phyloP scores from a whole-genome alignment of 1,139 yeast species.

The Yamadazyma trypodendri region DNA sequence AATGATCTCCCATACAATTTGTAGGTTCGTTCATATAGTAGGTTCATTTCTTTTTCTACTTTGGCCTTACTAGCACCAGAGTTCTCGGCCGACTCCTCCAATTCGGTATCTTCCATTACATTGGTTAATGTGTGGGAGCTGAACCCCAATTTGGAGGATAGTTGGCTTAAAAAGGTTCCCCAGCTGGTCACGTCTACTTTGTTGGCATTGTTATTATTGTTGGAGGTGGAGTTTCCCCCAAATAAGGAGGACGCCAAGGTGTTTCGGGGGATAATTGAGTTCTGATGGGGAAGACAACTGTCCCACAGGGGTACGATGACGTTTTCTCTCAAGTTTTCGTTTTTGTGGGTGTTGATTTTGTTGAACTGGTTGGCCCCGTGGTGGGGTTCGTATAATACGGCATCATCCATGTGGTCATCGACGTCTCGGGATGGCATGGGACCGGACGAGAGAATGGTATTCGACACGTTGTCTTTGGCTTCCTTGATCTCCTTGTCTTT shows the following conservation, averaged over 20 bases:
- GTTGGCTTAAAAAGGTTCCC: conserved; percentile 35
- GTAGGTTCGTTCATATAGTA: conserved; percentile 40
- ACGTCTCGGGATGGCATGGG: conserved; percentile 15
- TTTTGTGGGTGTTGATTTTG: conserved; percentile 46
- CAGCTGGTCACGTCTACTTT: conserved; percentile 36
- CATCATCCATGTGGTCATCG: conserved; percentile 30
- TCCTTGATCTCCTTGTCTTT: conserved; percentile 11
- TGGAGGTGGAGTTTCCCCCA: conserved; percentile 29
- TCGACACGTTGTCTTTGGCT: conserved; percentile 18
- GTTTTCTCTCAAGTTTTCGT: conserved; percentile 43
- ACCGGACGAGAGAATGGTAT: conserved; percentile 36
- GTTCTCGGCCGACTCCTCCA: conserved; percentile 11
- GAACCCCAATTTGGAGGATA: conserved; percentile 41
- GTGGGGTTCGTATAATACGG: conserved; percentile 48
- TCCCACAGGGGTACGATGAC: conserved; percentile 47
- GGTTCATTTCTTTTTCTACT: conserved; percentile 35
- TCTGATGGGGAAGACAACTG: conserved; percentile 35
- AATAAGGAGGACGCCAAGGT: conserved; percentile 19
- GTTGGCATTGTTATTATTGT: conserved; percentile 14
- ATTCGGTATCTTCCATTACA: conserved; percentile 21
- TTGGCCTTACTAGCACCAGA: conserved; percentile 18
- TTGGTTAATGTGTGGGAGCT: conserved; percentile 31
- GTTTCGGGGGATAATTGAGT: conserved; percentile 27
- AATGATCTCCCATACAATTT: conserved; percentile 41
- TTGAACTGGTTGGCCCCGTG: conserved; percentile 41